Evolutionary conservation across 805 yeast genomes (phyloP).

Genomic region (Diddensiella caesifluorescens): DNA sequence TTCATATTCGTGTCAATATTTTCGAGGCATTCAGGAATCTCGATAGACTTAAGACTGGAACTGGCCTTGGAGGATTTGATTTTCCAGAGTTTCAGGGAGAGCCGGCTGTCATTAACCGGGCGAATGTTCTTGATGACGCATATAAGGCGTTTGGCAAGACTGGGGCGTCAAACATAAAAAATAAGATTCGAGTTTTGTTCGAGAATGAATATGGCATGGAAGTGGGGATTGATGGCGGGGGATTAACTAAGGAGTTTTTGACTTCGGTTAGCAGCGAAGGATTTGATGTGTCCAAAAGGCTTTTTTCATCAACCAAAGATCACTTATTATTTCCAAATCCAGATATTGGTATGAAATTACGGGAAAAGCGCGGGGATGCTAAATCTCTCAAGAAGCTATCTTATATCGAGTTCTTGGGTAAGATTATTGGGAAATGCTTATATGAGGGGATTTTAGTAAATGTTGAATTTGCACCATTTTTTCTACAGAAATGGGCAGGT

Average conservation of each 20-base stretch:
- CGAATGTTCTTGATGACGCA: constrained; percentile 69
- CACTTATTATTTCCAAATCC: constrained; percentile 76
- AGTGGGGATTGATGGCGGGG: constrained; percentile 96
- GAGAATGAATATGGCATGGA: constrained; percentile 71
- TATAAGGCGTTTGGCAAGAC: constrained; percentile 53
- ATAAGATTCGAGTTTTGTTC: constrained; percentile 58
- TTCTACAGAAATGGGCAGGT: constrained; percentile 63
- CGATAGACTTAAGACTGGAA: constrained; percentile 35
- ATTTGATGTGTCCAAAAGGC: constrained; percentile 40
- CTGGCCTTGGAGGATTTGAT: neutral
- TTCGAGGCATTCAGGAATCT: constrained; percentile 58
- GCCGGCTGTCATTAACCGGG: constrained; percentile 53
- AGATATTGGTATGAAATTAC: constrained; percentile 35
- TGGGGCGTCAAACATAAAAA: constrained; percentile 43
- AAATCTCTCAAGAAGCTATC: constrained; percentile 23
- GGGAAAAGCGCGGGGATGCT: neutral
- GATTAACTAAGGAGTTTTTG: constrained; percentile 84
- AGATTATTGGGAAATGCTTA: constrained; percentile 80
- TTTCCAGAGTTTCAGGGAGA: neutral
- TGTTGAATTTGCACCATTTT: constrained; percentile 79
- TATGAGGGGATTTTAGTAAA: constrained; percentile 80
- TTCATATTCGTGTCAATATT: constrained; percentile 64
- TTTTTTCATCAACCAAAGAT: constrained; percentile 43
- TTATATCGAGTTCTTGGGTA: constrained; percentile 63
- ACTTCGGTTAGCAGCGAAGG: constrained; percentile 68